phyloP scores from a whole-genome alignment of 2,329 filamentous ascomycete genomes.

The Trichoderma pleuroti region DNA sequence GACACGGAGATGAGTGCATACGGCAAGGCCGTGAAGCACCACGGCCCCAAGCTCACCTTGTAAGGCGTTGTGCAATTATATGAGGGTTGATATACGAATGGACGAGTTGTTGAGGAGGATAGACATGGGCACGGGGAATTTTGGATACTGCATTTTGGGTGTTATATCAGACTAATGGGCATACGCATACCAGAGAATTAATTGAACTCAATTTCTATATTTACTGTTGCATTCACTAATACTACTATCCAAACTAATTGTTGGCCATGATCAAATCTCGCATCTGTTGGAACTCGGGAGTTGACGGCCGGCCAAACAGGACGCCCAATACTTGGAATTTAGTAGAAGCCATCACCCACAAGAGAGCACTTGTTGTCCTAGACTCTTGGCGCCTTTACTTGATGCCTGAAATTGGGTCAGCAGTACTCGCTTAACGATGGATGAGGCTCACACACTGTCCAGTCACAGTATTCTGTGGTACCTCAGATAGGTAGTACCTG shows the following conservation, averaged over 20 bases:
- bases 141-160: conserved; percentile 1
- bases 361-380: background rate
- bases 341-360: background rate
- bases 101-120: background rate
- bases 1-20: conserved; percentile 31
- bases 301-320: background rate
- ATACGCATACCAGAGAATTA: background rate
- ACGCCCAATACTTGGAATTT: background rate
- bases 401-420: background rate
- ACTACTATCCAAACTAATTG: background rate
- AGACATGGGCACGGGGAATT: background rate
- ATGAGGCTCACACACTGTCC: background rate
- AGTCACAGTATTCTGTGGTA: too few relatives aligned
- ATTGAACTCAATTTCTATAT: background rate
- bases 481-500: too few relatives aligned
- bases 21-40: conserved; percentile 44
- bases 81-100: background rate
- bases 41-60: conserved; percentile 46
- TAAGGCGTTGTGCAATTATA: conserved; percentile 28
- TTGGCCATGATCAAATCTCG: too few relatives aligned
- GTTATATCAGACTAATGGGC: background rate
- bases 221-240: background rate
- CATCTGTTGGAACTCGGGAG: background rate
- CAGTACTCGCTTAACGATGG: background rate
- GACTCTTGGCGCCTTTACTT: background rate